Base-by-base conservation (phyloP, 192 early-diverging fungal genomes). In the Coemansia interrupta region DNA sequence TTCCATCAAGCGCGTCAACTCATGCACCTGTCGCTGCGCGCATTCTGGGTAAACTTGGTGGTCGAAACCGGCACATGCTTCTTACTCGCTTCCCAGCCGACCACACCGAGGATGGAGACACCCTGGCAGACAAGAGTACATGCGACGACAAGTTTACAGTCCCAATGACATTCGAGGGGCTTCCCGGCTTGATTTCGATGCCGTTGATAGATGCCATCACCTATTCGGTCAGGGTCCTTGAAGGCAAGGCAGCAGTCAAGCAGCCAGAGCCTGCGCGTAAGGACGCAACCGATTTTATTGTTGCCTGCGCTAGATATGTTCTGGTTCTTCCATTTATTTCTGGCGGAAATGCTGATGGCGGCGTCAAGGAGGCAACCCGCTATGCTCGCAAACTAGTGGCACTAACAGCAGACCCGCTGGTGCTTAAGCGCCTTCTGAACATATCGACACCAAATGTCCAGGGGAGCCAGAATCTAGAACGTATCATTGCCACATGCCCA, bases 11-110 rank as follows among this genome's bases (percentile, higher is more conserved):
- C 71, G 89, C 87, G 56, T 86, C 83, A 20, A 71, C 78, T 10
- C 92, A 96, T 59, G 90, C 89, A 28, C 85, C 90, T 58, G 86
- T 89, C 3, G 90, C 96, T 4, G 86, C 93, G 59, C 82, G 92
- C 14, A 98, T 99, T 49, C 78, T 99, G 1, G 97, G 97, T 9
- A 98, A 98, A 68, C 85, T 99, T 26, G 97, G 97, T n/a, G 97
- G 97, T 2, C 79, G 94, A 22, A 99, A 99, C 72, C 84, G 96
- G 43, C 79, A 91, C 29, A 85, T 93, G 81, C 73, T 98, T 18
- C 84, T 72, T 19, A 72, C 72, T 5, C 59, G 72, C 39, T 71
- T 69, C 60, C 72, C 70, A 19, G 39, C 46, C 9, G 47, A 62
- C 5, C 4, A 39, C 11, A 30, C 18, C 43, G 54, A 49, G 19